These are phyloP conservation scores for Talaromyces sp. DNA, from an alignment of 2,329 filamentous ascomycete genomes.

Conservation along the genomic window DNA sequence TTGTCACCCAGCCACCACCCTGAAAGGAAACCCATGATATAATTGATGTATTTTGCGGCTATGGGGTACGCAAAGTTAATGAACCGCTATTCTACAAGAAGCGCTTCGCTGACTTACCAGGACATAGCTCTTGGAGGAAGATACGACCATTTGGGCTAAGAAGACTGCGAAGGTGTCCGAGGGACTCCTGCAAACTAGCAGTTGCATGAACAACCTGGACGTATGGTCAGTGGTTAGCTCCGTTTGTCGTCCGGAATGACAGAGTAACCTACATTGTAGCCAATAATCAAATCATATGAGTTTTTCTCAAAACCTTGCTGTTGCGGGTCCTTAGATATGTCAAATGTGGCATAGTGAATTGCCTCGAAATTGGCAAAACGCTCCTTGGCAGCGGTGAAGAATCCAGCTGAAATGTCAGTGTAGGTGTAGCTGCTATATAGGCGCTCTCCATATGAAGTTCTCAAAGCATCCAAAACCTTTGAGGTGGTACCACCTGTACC, in stretches of 20 bases:
- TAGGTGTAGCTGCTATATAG: conserved; percentile 17
- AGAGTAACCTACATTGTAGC: conserved; percentile 17
- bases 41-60: conserved; percentile 11
- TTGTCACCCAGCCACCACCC: conserved; percentile 21
- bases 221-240: neutral
- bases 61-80: no score
- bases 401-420: conserved; percentile 21
- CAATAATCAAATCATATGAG: conserved; percentile 26
- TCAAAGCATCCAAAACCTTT: neutral
- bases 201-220: conserved; percentile 24
- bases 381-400: conserved; percentile 27
- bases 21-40: conserved; percentile 21
- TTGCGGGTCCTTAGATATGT: conserved; percentile 22
- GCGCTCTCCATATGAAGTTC: neutral
- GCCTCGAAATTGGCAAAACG: conserved; percentile 25
- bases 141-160: neutral
- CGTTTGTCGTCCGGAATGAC: no score
- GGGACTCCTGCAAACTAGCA: conserved; percentile 17
- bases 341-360: conserved; percentile 22
- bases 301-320: conserved; percentile 23
- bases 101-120: neutral
- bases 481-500: conserved; percentile 22
- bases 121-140: conserved; percentile 9
- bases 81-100: no score
- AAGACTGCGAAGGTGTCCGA: neutral